phyloP scores from a whole-genome alignment of 495 filamentous ascomycete species.

The Podospora pseudocomata region DNA sequence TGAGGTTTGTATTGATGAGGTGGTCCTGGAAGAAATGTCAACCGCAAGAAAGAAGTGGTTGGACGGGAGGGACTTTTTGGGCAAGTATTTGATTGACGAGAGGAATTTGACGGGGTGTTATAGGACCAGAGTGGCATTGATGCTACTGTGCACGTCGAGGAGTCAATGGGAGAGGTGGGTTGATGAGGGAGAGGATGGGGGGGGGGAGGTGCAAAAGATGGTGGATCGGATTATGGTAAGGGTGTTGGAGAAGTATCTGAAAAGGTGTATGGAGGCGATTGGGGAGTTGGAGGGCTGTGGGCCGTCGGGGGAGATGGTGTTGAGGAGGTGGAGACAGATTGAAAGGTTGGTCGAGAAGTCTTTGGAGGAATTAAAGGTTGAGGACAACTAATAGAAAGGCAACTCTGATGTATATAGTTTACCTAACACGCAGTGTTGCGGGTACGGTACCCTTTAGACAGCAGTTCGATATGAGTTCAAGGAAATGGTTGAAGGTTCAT shows the following conservation, averaged over 20 bases:
- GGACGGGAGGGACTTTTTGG: slow-evolving; percentile 58
- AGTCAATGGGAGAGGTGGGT: slow-evolving; percentile 39
- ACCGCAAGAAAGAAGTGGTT: slow-evolving; percentile 47
- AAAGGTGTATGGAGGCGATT: slow-evolving; percentile 15
- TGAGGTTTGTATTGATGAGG: slow-evolving; percentile 63
- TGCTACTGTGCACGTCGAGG: slow-evolving; percentile 38
- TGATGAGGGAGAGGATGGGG: slow-evolving; percentile 37
- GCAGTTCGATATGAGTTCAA: no score
- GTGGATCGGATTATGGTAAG: slow-evolving; percentile 31
- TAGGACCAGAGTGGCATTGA: slow-evolving; percentile 67
- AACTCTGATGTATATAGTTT: no score
- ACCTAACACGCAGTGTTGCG: no score
- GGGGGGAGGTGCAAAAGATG: slow-evolving; percentile 30
- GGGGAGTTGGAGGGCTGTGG: slow-evolving; percentile 14
- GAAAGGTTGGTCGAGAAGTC: slow-evolving; percentile 21
- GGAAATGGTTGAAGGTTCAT: no score
- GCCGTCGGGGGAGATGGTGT: slow-evolving; percentile 24
- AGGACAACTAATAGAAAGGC: no score
- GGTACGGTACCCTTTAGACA: no score
- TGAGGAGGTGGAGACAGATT: slow-evolving; percentile 31
- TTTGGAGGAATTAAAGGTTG: slow-evolving; percentile 20
- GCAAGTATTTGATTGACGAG: slow-evolving; percentile 61
- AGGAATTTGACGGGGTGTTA: slow-evolving; percentile 55
- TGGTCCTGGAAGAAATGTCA: slow-evolving; percentile 54
- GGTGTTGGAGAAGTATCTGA: slow-evolving; percentile 23